A percentile compares a stretch with the other conserved stretches of the same genome.
Evolutionary conservation across 768 basidiomycete species (phyloP).

Genomic region (Rickenella mellea): DNA sequence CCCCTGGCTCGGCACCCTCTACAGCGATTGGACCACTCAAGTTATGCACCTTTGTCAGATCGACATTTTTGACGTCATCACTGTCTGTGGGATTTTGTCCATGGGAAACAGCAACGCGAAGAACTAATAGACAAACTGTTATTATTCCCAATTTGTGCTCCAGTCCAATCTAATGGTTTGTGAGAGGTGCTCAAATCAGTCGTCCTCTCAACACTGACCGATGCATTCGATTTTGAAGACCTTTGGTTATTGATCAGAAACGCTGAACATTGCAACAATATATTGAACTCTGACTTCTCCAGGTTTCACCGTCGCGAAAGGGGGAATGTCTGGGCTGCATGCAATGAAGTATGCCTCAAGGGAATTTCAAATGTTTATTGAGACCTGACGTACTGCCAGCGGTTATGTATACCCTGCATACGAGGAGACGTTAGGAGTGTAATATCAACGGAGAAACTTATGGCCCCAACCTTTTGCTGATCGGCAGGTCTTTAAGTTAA

Average conservation of each 20-base stretch:
- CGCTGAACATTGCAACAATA: not conserved
- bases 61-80: constrained; percentile 60
- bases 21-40: constrained; percentile 70
- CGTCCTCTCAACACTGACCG: constrained; percentile 28
- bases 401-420: constrained; percentile 53
- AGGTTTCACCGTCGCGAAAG: constrained; percentile 50
- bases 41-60: constrained; percentile 60
- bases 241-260: constrained; percentile 17
- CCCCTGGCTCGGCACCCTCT: constrained; percentile 70
- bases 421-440: not conserved
- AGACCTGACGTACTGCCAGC: constrained; percentile 66
- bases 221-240: constrained; percentile 66
- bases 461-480: constrained; percentile 44
- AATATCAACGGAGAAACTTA: not conserved
- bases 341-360: not conserved
- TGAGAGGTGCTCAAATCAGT: not conserved
- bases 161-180: constrained; percentile 67
- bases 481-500: constrained; percentile 25
- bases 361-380: no score
- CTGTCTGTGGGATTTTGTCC: constrained; percentile 27
- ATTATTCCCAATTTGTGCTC: constrained; percentile 71
- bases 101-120: not conserved
- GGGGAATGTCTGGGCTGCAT: constrained; percentile 53
- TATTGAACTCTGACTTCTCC: constrained; percentile 32
- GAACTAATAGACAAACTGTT: constrained; percentile 34